Evolutionary conservation across 202 grass and related monocot species (phyloP).

Genomic region (Sporobolus alterniflorus): DNA sequence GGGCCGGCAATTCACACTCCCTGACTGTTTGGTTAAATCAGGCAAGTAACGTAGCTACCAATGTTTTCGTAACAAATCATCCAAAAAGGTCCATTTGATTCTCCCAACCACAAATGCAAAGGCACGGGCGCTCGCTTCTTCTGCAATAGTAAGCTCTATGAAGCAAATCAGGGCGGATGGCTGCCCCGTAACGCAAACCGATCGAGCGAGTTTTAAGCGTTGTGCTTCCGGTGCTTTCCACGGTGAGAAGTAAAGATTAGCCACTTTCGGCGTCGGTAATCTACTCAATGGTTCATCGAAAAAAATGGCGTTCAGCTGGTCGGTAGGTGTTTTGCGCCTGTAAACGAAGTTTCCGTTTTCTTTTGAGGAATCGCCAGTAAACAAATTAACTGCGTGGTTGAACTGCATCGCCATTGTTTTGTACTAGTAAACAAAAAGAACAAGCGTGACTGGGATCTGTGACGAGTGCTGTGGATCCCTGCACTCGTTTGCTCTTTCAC

Average conservation of each 20-base stretch:
- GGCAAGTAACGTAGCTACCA: neutral
- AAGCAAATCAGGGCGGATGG: neutral
- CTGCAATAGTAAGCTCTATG: neutral
- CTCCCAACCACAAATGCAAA: neutral
- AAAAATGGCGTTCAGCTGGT: neutral
- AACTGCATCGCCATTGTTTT: neutral
- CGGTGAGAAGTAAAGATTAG: neutral
- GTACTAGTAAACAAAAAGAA: neutral
- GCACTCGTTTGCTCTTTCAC: neutral
- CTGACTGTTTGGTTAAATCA: neutral
- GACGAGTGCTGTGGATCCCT: neutral
- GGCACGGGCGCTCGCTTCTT: neutral
- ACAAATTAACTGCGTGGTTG: neutral
- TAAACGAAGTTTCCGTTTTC: no score
- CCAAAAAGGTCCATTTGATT: neutral
- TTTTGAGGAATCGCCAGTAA: neutral
- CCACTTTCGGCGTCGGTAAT: conserved; percentile 29
- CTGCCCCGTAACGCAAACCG: neutral
- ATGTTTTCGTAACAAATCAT: neutral
- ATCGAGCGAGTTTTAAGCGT: neutral
- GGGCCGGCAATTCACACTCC: neutral
- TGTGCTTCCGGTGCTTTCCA: neutral
- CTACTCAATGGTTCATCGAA: neutral
- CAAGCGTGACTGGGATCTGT: neutral
- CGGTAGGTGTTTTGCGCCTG: neutral